Conservation (phyloP, 306 rosid genomes). For the Pyrus betulifolia region DNA sequence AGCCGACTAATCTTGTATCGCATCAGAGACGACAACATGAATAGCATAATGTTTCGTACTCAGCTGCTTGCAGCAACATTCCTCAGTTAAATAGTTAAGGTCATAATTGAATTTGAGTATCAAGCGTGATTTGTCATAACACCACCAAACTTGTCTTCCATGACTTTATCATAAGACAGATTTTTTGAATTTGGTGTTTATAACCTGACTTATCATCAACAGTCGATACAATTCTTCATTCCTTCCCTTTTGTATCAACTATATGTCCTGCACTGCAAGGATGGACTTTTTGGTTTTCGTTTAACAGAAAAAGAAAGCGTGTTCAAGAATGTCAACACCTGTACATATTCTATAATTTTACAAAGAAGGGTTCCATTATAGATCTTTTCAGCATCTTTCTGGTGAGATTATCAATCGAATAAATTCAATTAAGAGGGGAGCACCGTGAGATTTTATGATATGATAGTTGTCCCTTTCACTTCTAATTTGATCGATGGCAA, state of each 20-base stretch:
- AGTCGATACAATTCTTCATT: conserved; percentile 16
- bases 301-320: conserved; percentile 11
- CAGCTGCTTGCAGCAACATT: background rate
- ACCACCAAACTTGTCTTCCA: background rate
- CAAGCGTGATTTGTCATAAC: background rate
- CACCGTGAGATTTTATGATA: background rate
- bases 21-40: background rate
- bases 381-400: conserved; percentile 26
- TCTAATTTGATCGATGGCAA: conserved; percentile 15
- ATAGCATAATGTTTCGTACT: background rate
- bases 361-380: conserved; percentile 8
- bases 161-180: conserved; percentile 9
- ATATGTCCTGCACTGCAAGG: conserved; percentile 31
- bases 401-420: conserved; percentile 45
- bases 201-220: conserved; percentile 24
- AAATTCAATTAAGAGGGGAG: conserved; percentile 32
- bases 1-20: background rate
- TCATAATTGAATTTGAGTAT: background rate
- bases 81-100: background rate
- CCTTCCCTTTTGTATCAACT: conserved; percentile 30
- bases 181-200: conserved; percentile 7
- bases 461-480: conserved; percentile 7
- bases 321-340: conserved; percentile 34
- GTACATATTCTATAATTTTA: conserved; percentile 15
- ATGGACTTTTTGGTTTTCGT: conserved; percentile 18